phyloP scores from a whole-genome alignment of 2,329 filamentous ascomycete genomes.

The Fusarium haematococcum region DNA sequence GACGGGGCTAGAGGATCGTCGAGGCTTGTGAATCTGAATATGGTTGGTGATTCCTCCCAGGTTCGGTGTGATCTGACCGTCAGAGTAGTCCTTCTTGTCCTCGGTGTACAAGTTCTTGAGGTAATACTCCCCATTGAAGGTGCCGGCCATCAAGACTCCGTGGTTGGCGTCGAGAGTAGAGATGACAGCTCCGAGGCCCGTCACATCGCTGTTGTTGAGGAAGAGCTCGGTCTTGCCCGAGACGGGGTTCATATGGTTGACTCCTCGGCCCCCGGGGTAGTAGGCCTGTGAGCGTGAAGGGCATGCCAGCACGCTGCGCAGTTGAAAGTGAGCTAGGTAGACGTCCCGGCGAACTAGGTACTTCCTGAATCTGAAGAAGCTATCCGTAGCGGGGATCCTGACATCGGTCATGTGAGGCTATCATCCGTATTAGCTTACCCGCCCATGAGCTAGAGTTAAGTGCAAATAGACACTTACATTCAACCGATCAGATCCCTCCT shows the following conservation, averaged over 20 bases:
- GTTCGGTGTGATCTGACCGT: conserved; percentile 62
- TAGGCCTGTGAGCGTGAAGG: conserved; percentile 67
- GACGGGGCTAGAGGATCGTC: conserved; percentile 63
- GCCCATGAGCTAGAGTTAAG: not conserved
- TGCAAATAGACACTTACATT: conserved; percentile 55
- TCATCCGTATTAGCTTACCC: conserved; percentile 14
- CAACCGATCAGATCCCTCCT: conserved; percentile 59
- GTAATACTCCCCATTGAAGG: conserved; percentile 68
- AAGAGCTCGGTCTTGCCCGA: conserved; percentile 58
- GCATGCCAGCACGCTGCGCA: conserved; percentile 71
- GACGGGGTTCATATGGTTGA: conserved; percentile 65
- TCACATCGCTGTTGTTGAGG: conserved; percentile 56
- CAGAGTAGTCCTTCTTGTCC: conserved; percentile 49
- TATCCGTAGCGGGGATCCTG: conserved; percentile 55
- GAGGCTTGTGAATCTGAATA: conserved; percentile 66
- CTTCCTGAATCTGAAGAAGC: conserved; percentile 68
- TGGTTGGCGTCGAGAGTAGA: conserved; percentile 65
- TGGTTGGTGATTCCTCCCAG: conserved; percentile 73
- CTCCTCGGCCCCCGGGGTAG: conserved; percentile 63
- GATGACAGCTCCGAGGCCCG: conserved; percentile 54
- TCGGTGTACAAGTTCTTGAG: conserved; percentile 60
- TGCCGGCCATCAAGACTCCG: conserved; percentile 69
- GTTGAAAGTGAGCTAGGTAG: conserved; percentile 73
- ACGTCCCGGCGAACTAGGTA: conserved; percentile 68
- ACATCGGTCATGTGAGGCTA: conserved; percentile 37